These are phyloP conservation scores for Cubamyces sp. DNA, from an alignment of 768 basidiomycete genomes.

Conservation along the genomic window DNA sequence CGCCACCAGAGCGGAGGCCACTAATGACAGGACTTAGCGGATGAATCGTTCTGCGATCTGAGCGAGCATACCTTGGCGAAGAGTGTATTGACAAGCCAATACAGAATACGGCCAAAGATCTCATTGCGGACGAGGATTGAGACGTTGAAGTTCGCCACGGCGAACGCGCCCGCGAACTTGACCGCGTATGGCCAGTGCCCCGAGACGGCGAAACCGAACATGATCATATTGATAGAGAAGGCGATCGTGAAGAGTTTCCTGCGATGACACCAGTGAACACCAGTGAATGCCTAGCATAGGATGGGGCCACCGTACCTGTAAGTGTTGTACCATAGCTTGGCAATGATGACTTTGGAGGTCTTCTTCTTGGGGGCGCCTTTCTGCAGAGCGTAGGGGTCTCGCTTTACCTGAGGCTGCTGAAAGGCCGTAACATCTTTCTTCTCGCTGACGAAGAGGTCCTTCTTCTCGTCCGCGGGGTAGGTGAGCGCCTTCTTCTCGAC, in stretches of 20 bases:
- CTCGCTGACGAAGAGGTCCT: constrained; percentile 40
- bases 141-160: constrained; percentile 71
- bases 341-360: constrained; percentile 60
- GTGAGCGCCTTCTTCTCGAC: constrained; percentile 20
- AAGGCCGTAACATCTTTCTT: constrained; percentile 41
- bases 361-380: constrained; percentile 53
- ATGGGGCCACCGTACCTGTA: constrained; percentile 55
- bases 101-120: constrained; percentile 77
- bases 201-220: constrained; percentile 60
- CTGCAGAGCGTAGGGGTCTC: constrained; percentile 42
- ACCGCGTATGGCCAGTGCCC: constrained; percentile 72
- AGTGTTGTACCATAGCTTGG: constrained; percentile 78
- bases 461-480: constrained; percentile 45
- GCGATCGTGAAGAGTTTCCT: constrained; percentile 77
- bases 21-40: constrained; percentile 37
- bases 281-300: neutral
- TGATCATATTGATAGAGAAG: constrained; percentile 61
- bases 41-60: neutral
- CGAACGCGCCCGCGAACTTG: constrained; percentile 69
- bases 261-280: constrained; percentile 10
- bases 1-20: constrained; percentile 78
- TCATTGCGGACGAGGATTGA: constrained; percentile 83
- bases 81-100: constrained; percentile 67
- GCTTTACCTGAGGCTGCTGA: constrained; percentile 42
- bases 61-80: constrained; percentile 67